Evolutionary conservation across 2,329 filamentous ascomycete species (phyloP).

Genomic region (Penicillium palitans): DNA sequence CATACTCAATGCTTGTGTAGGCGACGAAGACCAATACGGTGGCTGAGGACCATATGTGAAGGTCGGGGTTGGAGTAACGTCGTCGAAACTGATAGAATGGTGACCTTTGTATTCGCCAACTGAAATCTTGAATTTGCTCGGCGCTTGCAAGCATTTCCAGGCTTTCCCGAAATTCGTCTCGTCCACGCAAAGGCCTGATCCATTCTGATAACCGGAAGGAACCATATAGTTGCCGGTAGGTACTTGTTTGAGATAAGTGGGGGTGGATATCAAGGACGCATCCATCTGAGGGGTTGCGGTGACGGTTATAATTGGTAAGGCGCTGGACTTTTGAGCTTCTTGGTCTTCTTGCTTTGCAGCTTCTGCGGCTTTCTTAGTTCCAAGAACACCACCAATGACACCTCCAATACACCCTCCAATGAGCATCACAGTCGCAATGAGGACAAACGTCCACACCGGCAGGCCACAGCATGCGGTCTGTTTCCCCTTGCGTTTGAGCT

Average conservation of each 20-base stretch:
- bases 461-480: slow-evolving; percentile 51
- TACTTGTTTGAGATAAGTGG: slow-evolving; percentile 46
- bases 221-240: slow-evolving; percentile 54
- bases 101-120: slow-evolving; percentile 28
- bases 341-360: slow-evolving; percentile 25
- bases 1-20: slow-evolving; percentile 52
- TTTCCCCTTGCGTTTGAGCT: slow-evolving; percentile 47
- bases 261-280: slow-evolving; percentile 49
- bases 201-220: slow-evolving; percentile 50
- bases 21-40: slow-evolving; percentile 47
- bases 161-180: slow-evolving; percentile 47
- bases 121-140: slow-evolving; percentile 35
- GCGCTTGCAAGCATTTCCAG: slow-evolving; percentile 51
- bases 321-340: slow-evolving; percentile 14
- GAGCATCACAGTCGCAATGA: slow-evolving; percentile 49
- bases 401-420: slow-evolving; percentile 54
- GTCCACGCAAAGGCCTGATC: slow-evolving; percentile 52
- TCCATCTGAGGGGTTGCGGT: slow-evolving; percentile 53
- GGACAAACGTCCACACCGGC: slow-evolving; percentile 53
- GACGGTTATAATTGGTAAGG: slow-evolving; percentile 45
- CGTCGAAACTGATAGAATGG: slow-evolving; percentile 40
- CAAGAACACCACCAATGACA: slow-evolving; percentile 55
- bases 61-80: slow-evolving; percentile 38
- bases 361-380: slow-evolving; percentile 42
- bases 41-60: slow-evolving; percentile 64